phyloP scores from a whole-genome alignment of 2,329 filamentous ascomycete species.

The Monosporascus sp. region DNA sequence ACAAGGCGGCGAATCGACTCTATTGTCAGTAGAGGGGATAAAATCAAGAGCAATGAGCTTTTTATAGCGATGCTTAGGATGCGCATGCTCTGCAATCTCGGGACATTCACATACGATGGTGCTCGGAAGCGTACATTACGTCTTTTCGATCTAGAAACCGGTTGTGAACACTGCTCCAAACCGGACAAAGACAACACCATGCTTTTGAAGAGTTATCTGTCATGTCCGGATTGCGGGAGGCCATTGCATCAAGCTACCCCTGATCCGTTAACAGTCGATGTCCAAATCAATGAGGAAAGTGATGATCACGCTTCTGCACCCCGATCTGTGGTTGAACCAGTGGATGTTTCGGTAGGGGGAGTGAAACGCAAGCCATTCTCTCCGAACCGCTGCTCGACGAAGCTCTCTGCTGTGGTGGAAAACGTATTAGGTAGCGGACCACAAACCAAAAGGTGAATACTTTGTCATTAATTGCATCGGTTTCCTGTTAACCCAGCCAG shows the following conservation, averaged over 20 bases:
- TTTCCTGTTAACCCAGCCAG: no score
- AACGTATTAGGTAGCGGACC: constrained; percentile 2
- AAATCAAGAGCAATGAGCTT: neutral
- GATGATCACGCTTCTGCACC: neutral
- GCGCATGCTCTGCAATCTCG: constrained; percentile 5
- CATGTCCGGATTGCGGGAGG: constrained; percentile 2
- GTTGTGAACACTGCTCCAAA: constrained; percentile 2
- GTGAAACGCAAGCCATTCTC: no score
- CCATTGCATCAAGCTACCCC: neutral
- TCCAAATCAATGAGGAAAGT: neutral
- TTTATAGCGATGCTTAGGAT: constrained; percentile 3
- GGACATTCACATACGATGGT: neutral
- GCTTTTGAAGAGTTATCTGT: neutral
- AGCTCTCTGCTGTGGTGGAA: constrained; percentile 3
- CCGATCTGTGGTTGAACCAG: no score
- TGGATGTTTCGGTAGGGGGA: no score
- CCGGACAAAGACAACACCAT: neutral
- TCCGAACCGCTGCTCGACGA: constrained; percentile 2
- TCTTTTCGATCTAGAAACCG: neutral
- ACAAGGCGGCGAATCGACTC: neutral
- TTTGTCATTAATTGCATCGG: no score
- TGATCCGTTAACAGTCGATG: neutral
- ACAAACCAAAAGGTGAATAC: no score
- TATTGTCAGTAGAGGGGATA: constrained; percentile 1
- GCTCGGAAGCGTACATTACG: neutral